Evolutionary conservation across 495 filamentous ascomycete genomes (phyloP), one percentile per base, ranked within the genome.

Genomic region (Penicillium malachiteum): DNA sequence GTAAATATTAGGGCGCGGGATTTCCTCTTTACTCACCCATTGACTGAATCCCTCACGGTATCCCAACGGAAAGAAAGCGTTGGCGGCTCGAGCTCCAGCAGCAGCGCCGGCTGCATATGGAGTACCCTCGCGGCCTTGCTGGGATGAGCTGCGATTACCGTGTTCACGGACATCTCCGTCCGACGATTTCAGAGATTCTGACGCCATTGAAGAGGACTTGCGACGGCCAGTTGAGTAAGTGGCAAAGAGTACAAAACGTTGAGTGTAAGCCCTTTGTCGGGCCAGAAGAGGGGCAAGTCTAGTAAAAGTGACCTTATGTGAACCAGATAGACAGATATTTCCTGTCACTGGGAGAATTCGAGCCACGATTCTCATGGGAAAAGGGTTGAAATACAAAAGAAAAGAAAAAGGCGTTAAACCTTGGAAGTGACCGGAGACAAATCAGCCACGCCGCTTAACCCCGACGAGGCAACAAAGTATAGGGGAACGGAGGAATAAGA

Each of bases 21-120:
- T 31, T 51, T 48, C 16, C 41, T 18, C 42, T 52, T 35, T 50
- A 77, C 86, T 30, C 75, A 92, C 91, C 93, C 94, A 98, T 81
- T 98, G 95, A 50, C 76, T 83, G 54, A 94, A 89, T 11, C 88
- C 93, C 48, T 96, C 93, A 62, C 91, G 91, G 73, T 95, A 96
- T 21, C 91, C 87, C 18, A 98, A 73, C 3, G 94, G 91, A 61
- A 97, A 97, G 68, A 81, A 85, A 13, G 53, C 66, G 61, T 52
- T 65, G 44, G 71, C 56, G 3, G 64, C 48, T 7, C 70, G 66
- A 26, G 69, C 67, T 32, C 66, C 74, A 47, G 64, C 70, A 58
- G 65, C 72, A 56, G 71, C 79, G 69, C 52, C 73, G 60, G 66
- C 79, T 41, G 72, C 68, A 52, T 73, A 66, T 14, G 72, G 71